Evolutionary conservation across 306 rosid species (phyloP).

Genomic region (Prunus mume): DNA sequence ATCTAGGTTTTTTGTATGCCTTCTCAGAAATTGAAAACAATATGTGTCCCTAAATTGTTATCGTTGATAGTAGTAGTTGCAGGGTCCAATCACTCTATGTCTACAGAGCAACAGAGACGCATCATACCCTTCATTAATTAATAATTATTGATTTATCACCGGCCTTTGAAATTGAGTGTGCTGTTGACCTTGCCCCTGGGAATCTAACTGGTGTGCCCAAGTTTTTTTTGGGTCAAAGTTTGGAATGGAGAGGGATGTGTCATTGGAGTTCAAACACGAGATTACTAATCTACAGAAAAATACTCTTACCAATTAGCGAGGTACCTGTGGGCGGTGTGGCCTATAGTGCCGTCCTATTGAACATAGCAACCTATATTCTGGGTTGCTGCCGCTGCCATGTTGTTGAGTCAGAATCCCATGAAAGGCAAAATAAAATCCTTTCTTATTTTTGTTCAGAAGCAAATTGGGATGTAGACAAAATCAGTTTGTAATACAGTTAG

Average conservation of each 20-base stretch:
- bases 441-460: background rate
- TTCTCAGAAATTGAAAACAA: background rate
- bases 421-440: background rate
- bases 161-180: slow-evolving; percentile 17
- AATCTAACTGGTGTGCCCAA: background rate
- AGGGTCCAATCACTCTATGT: slow-evolving; percentile 16
- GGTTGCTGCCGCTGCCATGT: background rate
- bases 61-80: slow-evolving; percentile 31
- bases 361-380: slow-evolving; percentile 6
- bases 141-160: slow-evolving; percentile 24
- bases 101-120: no score
- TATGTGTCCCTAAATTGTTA: background rate
- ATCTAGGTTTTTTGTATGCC: background rate
- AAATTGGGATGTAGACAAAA: background rate
- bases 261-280: no score
- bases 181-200: slow-evolving; percentile 14
- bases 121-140: slow-evolving; percentile 5
- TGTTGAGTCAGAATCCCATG: slow-evolving; percentile 25
- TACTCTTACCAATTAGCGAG: no score
- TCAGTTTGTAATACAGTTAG: background rate
- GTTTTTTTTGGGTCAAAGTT: no score
- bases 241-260: no score
- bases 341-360: slow-evolving; percentile 20
- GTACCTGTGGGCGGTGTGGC: background rate
- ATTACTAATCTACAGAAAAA: no score